A percentile compares a stretch with the other conserved stretches of the same genome.
These are phyloP conservation scores for Blastobotrys americana DNA, from an alignment of 805 yeast species.

Conservation along the genomic window DNA sequence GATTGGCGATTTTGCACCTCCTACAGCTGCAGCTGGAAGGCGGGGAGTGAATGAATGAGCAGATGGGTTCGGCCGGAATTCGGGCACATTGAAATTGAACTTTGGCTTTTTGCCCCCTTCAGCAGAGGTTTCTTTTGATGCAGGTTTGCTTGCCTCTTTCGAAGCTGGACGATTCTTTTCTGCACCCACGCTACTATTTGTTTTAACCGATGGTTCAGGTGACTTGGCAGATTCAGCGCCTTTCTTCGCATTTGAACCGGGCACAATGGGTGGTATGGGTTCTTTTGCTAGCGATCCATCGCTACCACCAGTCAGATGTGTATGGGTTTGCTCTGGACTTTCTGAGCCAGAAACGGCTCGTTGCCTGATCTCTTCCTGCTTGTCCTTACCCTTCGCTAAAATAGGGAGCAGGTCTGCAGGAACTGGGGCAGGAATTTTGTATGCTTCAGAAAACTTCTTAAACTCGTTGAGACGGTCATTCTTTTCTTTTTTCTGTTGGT, in stretches of 20 bases:
- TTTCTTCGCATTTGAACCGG: too few relatives aligned
- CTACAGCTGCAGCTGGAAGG: slow-evolving; percentile 10
- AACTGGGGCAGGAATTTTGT: slow-evolving; percentile 49
- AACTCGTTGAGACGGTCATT: slow-evolving; percentile 36
- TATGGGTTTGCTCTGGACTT: neutral
- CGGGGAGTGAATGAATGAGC: slow-evolving; percentile 47
- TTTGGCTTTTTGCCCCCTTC: slow-evolving; percentile 35
- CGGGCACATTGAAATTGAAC: slow-evolving; percentile 50
- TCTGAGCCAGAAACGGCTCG: slow-evolving; percentile 16
- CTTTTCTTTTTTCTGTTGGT: slow-evolving; percentile 25
- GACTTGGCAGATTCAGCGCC: slow-evolving; percentile 6
- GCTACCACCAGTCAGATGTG: neutral
- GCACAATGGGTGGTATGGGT: neutral
- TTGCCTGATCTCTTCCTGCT: slow-evolving; percentile 52
- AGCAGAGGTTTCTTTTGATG: slow-evolving; percentile 8
- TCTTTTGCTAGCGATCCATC: neutral
- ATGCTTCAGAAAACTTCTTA: slow-evolving; percentile 71
- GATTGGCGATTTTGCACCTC: slow-evolving; percentile 6
- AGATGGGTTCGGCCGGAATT: slow-evolving; percentile 63
- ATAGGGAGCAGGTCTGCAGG: slow-evolving; percentile 67
- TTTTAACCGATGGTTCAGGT: slow-evolving; percentile 8
- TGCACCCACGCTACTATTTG: too few relatives aligned
- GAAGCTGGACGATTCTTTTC: slow-evolving; percentile 18
- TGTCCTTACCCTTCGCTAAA: slow-evolving; percentile 56
- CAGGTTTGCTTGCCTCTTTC: slow-evolving; percentile 14